Conservation (phyloP, 2,329 filamentous ascomycete genomes). For the Venturia pyrina region DNA sequence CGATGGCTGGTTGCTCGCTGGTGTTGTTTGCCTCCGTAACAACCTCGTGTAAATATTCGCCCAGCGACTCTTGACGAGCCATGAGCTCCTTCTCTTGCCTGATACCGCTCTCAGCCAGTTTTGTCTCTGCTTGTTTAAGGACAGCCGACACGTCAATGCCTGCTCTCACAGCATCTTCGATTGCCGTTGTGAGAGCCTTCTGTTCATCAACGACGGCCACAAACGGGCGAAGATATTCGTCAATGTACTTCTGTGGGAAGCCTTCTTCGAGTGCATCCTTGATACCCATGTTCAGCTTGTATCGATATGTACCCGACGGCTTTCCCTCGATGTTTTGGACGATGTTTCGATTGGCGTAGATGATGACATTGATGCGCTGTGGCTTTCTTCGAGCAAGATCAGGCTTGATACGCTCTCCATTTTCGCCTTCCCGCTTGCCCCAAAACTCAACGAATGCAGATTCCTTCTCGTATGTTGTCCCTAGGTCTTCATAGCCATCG, state of each 20-base stretch:
- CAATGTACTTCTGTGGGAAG: conserved; percentile 46
- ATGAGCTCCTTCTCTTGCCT: neutral
- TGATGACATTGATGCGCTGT: conserved; percentile 32
- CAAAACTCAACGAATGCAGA: conserved; percentile 36
- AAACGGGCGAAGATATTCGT: conserved; percentile 10
- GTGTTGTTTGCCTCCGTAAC: conserved; percentile 96
- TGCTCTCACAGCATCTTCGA: conserved; percentile 6
- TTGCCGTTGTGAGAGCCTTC: conserved; percentile 1
- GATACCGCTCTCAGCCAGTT: conserved; percentile 4
- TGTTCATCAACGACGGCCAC: conserved; percentile 8
- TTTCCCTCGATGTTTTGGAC: conserved; percentile 31
- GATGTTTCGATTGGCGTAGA: conserved; percentile 47
- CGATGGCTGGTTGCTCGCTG: conserved; percentile 25
- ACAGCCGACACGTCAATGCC: conserved; percentile 9
- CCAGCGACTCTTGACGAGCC: neutral
- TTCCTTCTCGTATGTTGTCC: conserved; percentile 49
- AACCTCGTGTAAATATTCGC: conserved; percentile 72
- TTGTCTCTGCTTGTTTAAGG: conserved; percentile 4
- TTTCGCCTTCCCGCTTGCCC: conserved; percentile 15
- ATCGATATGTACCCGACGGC: conserved; percentile 44
- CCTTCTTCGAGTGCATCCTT: conserved; percentile 45
- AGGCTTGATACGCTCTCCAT: neutral
- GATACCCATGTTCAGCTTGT: conserved; percentile 54
- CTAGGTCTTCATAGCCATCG: conserved; percentile 50
- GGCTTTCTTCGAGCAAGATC: conserved; percentile 20